These are phyloP conservation scores for Coemansia furcata DNA, from an alignment of 192 early-diverging fungal species.

Conservation along the genomic window DNA sequence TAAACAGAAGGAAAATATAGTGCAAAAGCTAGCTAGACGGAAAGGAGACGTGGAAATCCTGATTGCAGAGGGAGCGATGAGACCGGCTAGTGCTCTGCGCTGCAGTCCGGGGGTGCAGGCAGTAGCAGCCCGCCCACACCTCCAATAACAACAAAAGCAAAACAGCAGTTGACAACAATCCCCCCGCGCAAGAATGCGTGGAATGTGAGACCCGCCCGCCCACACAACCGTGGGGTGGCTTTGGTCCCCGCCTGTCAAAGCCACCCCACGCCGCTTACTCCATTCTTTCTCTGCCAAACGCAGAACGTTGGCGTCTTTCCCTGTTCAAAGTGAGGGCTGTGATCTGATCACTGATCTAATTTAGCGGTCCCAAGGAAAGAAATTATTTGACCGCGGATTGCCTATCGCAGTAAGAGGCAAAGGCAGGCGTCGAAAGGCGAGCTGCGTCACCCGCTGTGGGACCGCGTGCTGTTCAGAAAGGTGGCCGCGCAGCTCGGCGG, in stretches of 20 bases:
- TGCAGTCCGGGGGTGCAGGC: slow-evolving; percentile 4
- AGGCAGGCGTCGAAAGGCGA: slow-evolving; percentile 53
- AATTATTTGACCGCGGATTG: slow-evolving; percentile 4
- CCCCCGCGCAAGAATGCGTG: slow-evolving; percentile 13
- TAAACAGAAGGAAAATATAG: too few relatives aligned
- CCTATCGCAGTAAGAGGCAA: slow-evolving; percentile 53
- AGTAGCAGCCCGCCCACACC: background rate
- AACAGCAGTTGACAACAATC: slow-evolving; percentile 19
- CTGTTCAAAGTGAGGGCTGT: background rate
- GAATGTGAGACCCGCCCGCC: slow-evolving; percentile 17
- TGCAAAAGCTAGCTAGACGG: background rate
- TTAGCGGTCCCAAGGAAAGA: too few relatives aligned
- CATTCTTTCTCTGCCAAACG: background rate
- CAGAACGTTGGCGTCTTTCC: background rate
- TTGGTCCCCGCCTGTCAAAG: slow-evolving; percentile 40
- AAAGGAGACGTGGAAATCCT: background rate
- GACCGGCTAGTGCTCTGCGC: background rate
- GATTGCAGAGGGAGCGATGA: background rate
- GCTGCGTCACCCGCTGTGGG: background rate
- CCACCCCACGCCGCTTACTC: slow-evolving; percentile 64
- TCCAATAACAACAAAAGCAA: slow-evolving; percentile 7
- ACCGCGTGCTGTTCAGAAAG: slow-evolving; percentile 42
- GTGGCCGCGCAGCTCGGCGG: slow-evolving; percentile 72
- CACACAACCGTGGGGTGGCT: slow-evolving; percentile 1
- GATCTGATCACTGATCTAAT: background rate